Base-by-base conservation (phyloP, 225 moss, liverwort and hornwort genomes). In the Pleurozium schreberi region DNA sequence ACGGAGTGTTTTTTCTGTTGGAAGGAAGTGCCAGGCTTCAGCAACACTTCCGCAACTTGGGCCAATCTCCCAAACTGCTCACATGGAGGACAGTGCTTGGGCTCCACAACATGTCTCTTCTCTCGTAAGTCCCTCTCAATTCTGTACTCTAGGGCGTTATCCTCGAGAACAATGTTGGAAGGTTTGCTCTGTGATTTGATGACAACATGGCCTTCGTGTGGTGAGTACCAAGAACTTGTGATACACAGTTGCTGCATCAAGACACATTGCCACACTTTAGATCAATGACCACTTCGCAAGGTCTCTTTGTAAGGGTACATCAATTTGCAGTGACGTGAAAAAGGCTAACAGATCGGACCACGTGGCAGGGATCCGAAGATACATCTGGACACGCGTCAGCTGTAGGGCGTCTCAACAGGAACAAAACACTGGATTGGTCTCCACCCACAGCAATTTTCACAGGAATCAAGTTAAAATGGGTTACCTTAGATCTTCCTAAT, bases 201-300 rank as follows among this genome's bases (percentile, higher is more conserved):
- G 88, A 94, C 89, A 85, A 90, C 90, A 25, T 85, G 90, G 60
- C 86, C 86, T 76, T 87, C 58, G 73, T 87, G 85, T 67, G 87
- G 89, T 78, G 87, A 85, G 91, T 93, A 90, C 94, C 89, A 89
- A 47, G 94, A 88, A 84, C 79, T 89, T 50, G 94, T 92, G 21
- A 93, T 47, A 65, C 90, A 89, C 49, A 92, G 58, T 91, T 92
- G 94, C 94, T 94, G 93, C 94, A 92, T 6, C 30, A 59, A n/a
- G 70, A 86, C 49, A 86, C 52, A 85, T 83, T 25, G 85, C 66
- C 87, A 87, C 65, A 66, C 53, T 80, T 87, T 73, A 55, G 55
- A 12, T 18, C 12, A 4, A 68, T 79, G 73, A 58, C 63, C 36
- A 31, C 15, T 23, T 34, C 63, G 47, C 25, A 34, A 47, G 10